phyloP scores from a whole-genome alignment of 2,329 filamentous ascomycete species.

The Daldinia sp. region DNA sequence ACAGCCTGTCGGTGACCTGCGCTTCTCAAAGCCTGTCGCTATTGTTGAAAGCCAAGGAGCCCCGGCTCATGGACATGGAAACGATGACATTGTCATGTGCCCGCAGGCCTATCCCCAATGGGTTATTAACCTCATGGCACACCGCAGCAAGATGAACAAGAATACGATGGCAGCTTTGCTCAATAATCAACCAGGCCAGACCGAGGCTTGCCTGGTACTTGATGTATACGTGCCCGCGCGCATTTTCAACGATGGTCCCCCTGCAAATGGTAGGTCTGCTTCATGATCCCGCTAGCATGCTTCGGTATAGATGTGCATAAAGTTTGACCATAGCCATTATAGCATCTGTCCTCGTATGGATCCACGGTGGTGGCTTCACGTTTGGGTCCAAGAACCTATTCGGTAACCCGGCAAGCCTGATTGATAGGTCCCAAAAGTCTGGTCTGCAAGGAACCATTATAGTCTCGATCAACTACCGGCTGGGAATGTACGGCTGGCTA shows the following conservation, averaged over 20 bases:
- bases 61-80: slow-evolving; percentile 37
- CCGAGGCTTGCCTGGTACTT: slow-evolving; percentile 44
- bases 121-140: slow-evolving; percentile 41
- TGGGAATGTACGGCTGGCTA: slow-evolving; percentile 48
- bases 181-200: slow-evolving; percentile 42
- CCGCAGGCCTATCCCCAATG: slow-evolving; percentile 51
- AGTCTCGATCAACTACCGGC: slow-evolving; percentile 47
- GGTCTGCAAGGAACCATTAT: slow-evolving; percentile 36
- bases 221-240: slow-evolving; percentile 41
- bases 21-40: slow-evolving; percentile 51
- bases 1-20: slow-evolving; percentile 52
- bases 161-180: slow-evolving; percentile 35
- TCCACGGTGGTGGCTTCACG: slow-evolving; percentile 48
- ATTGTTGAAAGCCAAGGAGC: slow-evolving; percentile 42
- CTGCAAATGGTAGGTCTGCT: slow-evolving; percentile 24
- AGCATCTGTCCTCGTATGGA: slow-evolving; percentile 47
- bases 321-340: slow-evolving; percentile 4
- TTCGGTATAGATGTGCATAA: not conserved
- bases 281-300: not conserved
- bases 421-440: slow-evolving; percentile 35
- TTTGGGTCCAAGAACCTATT: slow-evolving; percentile 42
- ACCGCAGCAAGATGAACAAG: slow-evolving; percentile 18
- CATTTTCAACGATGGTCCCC: slow-evolving; percentile 25
- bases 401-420: slow-evolving; percentile 42
- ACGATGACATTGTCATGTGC: slow-evolving; percentile 45